These are phyloP conservation scores for bread wheat (Triticum aestivum) DNA, from an alignment of 176 grass and related monocot genomes.

Conservation along the genomic window DNA sequence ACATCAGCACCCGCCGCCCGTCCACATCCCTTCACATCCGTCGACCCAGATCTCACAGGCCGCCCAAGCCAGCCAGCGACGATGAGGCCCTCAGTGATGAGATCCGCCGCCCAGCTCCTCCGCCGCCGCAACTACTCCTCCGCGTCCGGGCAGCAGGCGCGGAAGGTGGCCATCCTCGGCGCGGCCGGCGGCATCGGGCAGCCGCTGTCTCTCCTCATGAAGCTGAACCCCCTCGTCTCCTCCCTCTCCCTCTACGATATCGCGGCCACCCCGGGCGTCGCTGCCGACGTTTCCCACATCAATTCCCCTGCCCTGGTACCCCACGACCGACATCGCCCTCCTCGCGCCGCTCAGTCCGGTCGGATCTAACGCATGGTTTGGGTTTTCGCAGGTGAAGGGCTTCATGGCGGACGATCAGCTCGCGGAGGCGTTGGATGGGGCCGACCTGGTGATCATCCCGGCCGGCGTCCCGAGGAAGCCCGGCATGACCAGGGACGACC, in stretches of 20 bases:
- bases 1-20: neutral
- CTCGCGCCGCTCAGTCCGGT: neutral
- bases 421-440: constrained; percentile 39
- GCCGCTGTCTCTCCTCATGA: constrained; percentile 49
- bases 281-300: constrained; percentile 56
- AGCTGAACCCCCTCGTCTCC: constrained; percentile 58
- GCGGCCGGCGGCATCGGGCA: constrained; percentile 51
- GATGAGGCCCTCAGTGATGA: constrained; percentile 37
- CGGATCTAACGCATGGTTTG: constrained; percentile 19
- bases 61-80: neutral
- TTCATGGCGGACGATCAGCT: constrained; percentile 45
- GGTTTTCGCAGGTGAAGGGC: constrained; percentile 33
- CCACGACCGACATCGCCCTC: neutral
- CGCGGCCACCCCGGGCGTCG: constrained; percentile 49
- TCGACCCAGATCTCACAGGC: neutral
- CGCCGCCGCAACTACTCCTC: constrained; percentile 34
- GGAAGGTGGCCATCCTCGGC: constrained; percentile 47
- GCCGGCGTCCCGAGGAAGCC: constrained; percentile 61
- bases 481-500: constrained; percentile 54
- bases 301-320: constrained; percentile 39
- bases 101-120: constrained; percentile 9
- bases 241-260: constrained; percentile 58
- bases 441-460: constrained; percentile 51
- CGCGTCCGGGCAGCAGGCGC: constrained; percentile 18
- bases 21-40: neutral